Evolutionary conservation across 2,329 filamentous ascomycete genomes (phyloP).

Genomic region (Ophiostoma sp.): DNA sequence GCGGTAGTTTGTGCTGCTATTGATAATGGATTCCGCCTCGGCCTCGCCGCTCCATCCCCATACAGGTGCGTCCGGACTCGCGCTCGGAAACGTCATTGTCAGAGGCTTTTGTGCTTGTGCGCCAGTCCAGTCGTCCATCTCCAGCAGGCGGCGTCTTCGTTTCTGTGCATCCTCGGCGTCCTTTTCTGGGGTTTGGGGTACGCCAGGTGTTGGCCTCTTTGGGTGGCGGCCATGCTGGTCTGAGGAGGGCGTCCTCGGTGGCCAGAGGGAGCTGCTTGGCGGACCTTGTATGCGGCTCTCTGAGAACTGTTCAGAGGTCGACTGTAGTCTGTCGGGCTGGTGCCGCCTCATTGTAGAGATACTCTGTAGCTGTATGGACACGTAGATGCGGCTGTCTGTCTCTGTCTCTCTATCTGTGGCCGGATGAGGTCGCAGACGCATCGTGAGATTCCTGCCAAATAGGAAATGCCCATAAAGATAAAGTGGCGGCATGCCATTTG

Average conservation of each 20-base stretch:
- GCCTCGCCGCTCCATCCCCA: slow-evolving; percentile 24
- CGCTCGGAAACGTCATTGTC: slow-evolving; percentile 19
- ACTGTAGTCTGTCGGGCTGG: background rate
- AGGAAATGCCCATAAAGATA: background rate
- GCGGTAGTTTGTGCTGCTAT: background rate
- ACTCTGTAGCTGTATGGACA: background rate
- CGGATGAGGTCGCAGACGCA: background rate
- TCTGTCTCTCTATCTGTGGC: background rate
- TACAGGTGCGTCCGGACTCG: slow-evolving; percentile 10
- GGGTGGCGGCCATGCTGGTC: background rate
- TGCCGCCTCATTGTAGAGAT: slow-evolving; percentile 7
- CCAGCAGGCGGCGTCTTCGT: slow-evolving; percentile 13
- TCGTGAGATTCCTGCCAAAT: background rate
- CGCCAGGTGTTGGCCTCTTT: background rate
- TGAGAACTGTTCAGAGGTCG: background rate
- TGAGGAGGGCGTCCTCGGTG: background rate
- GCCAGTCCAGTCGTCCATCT: slow-evolving; percentile 27
- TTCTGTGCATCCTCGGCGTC: background rate
- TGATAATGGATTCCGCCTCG: background rate
- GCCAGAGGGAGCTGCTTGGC: background rate
- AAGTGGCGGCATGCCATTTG: background rate
- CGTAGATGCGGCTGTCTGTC: background rate
- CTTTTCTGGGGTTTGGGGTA: background rate
- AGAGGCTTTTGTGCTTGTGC: slow-evolving; percentile 21
- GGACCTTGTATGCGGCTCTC: background rate